Conservation (phyloP, 306 rosid genomes). For the Acmispon strigosus region DNA sequence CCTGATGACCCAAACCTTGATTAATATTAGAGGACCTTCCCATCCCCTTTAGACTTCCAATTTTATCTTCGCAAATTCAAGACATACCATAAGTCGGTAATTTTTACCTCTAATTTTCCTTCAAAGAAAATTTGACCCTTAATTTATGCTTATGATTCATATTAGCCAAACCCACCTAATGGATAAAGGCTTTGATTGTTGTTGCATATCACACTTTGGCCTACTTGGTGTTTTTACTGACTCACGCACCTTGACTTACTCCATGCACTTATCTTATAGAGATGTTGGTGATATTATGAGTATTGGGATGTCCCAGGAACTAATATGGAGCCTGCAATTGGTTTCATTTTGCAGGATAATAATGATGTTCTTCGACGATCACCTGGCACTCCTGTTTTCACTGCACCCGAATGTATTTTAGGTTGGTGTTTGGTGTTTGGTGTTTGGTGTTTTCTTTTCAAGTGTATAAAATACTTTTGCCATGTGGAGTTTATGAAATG, state of each 20-base stretch:
- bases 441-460: slow-evolving; percentile 20
- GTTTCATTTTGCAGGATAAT: slow-evolving; percentile 63
- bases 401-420: slow-evolving; percentile 96
- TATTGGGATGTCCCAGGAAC: neutral
- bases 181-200: no score
- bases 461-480: slow-evolving; percentile 4
- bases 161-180: no score
- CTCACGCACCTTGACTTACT: neutral
- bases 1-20: neutral
- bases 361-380: slow-evolving; percentile 93
- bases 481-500: neutral
- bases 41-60: neutral
- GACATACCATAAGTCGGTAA: neutral
- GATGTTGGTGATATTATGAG: neutral
- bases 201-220: neutral
- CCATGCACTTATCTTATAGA: neutral
- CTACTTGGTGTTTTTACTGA: neutral
- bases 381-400: slow-evolving; percentile 99
- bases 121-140: neutral
- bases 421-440: slow-evolving; percentile 53
- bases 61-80: neutral
- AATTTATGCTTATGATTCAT: no score
- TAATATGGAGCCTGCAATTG: neutral
- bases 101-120: neutral
- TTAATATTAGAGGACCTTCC: neutral